A percentile compares a stretch with the other conserved stretches of the same genome.
These are phyloP conservation scores for Colletotrichum cereale DNA, from an alignment of 2,329 filamentous ascomycete genomes.

Conservation along the genomic window DNA sequence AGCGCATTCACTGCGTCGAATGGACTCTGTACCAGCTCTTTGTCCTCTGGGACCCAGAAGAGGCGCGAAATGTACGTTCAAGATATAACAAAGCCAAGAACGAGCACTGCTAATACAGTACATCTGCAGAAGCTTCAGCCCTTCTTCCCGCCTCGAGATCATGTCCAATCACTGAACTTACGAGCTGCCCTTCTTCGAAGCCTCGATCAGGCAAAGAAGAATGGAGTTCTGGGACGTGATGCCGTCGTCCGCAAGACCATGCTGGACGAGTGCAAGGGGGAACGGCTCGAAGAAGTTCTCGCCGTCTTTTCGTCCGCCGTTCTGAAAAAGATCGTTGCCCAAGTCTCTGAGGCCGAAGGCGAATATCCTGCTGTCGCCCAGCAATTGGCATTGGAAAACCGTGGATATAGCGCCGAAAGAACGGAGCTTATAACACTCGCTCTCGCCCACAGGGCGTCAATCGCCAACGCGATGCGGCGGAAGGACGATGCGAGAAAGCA, in stretches of 20 bases:
- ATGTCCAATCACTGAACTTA: constrained; percentile 90
- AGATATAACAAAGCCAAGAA: background rate
- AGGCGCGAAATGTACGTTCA: constrained; percentile 75
- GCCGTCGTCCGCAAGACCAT: constrained; percentile 90
- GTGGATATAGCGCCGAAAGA: constrained; percentile 67
- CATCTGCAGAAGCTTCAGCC: constrained; percentile 80
- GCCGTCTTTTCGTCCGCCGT: constrained; percentile 87
- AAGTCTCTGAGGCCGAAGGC: constrained; percentile 53
- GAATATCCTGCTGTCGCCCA: constrained; percentile 64
- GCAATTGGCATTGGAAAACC: constrained; percentile 69
- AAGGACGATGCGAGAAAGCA: constrained; percentile 70
- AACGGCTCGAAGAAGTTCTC: constrained; percentile 88
- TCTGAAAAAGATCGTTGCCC: constrained; percentile 74
- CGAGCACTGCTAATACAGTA: background rate
- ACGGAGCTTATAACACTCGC: constrained; percentile 73
- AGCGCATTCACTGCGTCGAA: constrained; percentile 84
- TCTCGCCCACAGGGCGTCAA: constrained; percentile 77
- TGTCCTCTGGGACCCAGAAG: constrained; percentile 82
- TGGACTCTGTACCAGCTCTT: constrained; percentile 94
- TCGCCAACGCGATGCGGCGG: constrained; percentile 69
- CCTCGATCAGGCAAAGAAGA: constrained; percentile 89
- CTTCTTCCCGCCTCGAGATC: constrained; percentile 91
- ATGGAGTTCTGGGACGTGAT: constrained; percentile 83
- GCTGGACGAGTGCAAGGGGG: constrained; percentile 95
- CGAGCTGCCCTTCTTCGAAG: constrained; percentile 85